A percentile compares a stretch with the other conserved stretches of the same genome.
phyloP scores from a whole-genome alignment of 768 basidiomycete species.

The Sporobolomyces pararoseus region DNA sequence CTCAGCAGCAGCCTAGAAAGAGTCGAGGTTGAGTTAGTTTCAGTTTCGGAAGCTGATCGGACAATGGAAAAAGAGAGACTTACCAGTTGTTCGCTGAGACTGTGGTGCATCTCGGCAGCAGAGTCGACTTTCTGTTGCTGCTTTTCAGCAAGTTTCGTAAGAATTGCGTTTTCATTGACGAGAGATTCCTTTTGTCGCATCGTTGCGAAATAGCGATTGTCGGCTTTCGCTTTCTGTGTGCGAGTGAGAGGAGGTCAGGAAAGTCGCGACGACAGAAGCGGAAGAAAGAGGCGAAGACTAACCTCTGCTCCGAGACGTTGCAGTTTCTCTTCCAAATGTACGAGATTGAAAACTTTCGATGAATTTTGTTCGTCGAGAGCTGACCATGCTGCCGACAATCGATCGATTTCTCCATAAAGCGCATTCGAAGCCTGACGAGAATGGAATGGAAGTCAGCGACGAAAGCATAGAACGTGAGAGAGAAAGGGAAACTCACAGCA shows the following conservation, averaged over 20 bases:
- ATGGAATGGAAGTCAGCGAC: not conserved
- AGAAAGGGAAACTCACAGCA: slow-evolving; percentile 54
- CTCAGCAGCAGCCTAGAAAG: slow-evolving; percentile 47
- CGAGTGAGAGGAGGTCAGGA: not conserved
- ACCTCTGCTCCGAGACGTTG: slow-evolving; percentile 67
- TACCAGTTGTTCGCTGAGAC: slow-evolving; percentile 61
- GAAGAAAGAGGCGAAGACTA: slow-evolving; percentile 35
- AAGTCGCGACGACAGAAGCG: not conserved
- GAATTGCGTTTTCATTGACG: slow-evolving; percentile 47
- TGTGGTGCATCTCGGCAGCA: slow-evolving; percentile 62
- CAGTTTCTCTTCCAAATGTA: slow-evolving; percentile 67
- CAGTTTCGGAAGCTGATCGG: not conserved
- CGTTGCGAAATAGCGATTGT: slow-evolving; percentile 86
- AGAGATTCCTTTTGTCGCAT: slow-evolving; percentile 84
- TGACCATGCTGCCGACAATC: slow-evolving; percentile 82
- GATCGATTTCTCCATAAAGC: slow-evolving; percentile 78
- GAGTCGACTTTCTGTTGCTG: slow-evolving; percentile 65
- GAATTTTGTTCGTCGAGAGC: slow-evolving; percentile 71
- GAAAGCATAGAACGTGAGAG: not conserved
- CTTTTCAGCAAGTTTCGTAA: slow-evolving; percentile 52
- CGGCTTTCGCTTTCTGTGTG: slow-evolving; percentile 91
- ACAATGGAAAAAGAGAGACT: slow-evolving; percentile 43
- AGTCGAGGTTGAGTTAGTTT: not conserved
- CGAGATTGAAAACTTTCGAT: slow-evolving; percentile 79
- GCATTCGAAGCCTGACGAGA: slow-evolving; percentile 63